These are phyloP conservation scores for Kazachstania sp. DNA, from an alignment of 1,139 yeast species.

Conservation along the genomic window DNA sequence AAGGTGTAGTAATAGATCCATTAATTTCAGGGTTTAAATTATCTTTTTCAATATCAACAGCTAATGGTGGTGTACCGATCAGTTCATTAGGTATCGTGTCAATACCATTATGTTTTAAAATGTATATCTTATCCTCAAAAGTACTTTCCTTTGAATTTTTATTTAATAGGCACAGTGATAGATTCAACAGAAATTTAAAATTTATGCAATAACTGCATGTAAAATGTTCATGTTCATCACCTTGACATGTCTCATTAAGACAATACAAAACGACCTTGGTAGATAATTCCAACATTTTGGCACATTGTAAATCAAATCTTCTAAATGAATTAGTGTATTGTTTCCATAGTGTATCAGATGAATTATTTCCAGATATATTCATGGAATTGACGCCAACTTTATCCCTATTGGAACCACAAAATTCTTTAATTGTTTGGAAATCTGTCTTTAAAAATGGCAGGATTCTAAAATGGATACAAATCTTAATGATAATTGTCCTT, in stretches of 20 bases:
- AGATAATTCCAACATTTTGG: slow-evolving; percentile 27
- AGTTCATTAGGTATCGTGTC: slow-evolving; percentile 17
- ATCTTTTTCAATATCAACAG: slow-evolving; percentile 1
- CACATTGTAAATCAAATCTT: slow-evolving; percentile 30
- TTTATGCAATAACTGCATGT: slow-evolving; percentile 15
- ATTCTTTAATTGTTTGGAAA: slow-evolving; percentile 17
- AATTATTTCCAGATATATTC: no score
- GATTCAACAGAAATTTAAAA: slow-evolving; percentile 12
- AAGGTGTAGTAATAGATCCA: slow-evolving; percentile 25
- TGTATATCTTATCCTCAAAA: slow-evolving; percentile 8
- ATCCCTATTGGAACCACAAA: slow-evolving; percentile 11
- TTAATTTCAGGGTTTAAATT: not conserved
- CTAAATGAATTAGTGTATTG: slow-evolving; percentile 24
- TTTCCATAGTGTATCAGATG: slow-evolving; percentile 10
- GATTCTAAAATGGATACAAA: slow-evolving; percentile 18
- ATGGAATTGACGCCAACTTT: slow-evolving; percentile 1
- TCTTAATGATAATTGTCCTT: slow-evolving; percentile 5
- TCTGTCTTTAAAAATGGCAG: slow-evolving; percentile 26
- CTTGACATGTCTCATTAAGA: slow-evolving; percentile 11
- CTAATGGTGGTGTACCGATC: slow-evolving; percentile 24
- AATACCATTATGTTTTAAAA: slow-evolving; percentile 8
- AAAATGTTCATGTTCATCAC: not conserved
- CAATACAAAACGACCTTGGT: slow-evolving; percentile 25
- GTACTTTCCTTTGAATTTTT: not conserved
- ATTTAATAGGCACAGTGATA: slow-evolving; percentile 14